Evolutionary conservation across 768 basidiomycete species (phyloP).

Genomic region (Boletus eberwhitei): DNA sequence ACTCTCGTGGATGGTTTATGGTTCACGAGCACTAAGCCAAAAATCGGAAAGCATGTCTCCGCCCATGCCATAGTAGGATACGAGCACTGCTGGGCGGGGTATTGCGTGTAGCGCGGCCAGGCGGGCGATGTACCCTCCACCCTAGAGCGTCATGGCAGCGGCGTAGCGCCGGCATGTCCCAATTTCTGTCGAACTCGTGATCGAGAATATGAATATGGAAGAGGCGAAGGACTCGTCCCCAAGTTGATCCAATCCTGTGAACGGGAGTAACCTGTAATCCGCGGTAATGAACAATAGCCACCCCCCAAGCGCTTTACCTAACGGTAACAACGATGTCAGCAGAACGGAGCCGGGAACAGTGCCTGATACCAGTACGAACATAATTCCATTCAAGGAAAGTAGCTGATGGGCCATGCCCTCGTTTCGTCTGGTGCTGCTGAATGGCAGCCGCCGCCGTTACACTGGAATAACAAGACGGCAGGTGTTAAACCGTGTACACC

Average conservation of each 20-base stretch:
- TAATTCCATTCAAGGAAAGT: conserved; percentile 1
- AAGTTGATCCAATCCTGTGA: conserved; percentile 1
- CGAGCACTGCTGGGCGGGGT: neutral
- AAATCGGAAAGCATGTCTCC: conserved; percentile 3
- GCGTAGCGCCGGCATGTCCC: neutral
- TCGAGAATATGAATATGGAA: conserved; percentile 1
- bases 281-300: neutral
- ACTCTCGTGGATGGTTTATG: neutral
- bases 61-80: conserved; percentile 4
- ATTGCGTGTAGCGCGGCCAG: neutral
- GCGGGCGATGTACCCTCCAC: conserved; percentile 1
- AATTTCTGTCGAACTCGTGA: neutral
- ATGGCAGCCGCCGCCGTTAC: conserved; percentile 2
- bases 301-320: neutral
- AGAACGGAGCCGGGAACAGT: neutral
- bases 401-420: neutral
- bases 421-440: neutral
- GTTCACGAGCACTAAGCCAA: neutral
- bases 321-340: neutral
- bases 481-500: neutral
- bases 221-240: neutral
- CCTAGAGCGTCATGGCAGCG: neutral
- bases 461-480: conserved; percentile 2
- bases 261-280: conserved; percentile 1
- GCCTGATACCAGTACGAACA: neutral